Evolutionary conservation across 495 filamentous ascomycete genomes (phyloP).

Genomic region (Cercophora samala): DNA sequence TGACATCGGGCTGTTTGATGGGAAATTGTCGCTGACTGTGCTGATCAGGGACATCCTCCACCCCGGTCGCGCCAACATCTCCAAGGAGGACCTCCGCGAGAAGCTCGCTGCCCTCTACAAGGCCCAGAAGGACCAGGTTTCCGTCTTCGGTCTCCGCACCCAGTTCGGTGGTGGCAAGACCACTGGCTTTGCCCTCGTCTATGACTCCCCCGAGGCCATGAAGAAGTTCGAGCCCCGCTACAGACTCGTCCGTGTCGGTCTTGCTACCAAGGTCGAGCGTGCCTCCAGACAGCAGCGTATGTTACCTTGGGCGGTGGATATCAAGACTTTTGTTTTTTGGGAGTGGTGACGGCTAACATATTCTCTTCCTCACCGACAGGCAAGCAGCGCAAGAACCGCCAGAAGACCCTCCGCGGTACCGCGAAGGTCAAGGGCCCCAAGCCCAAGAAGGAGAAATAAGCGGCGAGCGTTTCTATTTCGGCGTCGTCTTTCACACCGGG

Average conservation of each 20-base stretch:
- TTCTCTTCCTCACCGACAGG: conserved; percentile 55
- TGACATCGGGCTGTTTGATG: conserved; percentile 13
- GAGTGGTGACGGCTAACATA: conserved; percentile 34
- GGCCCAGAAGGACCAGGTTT: conserved; percentile 91
- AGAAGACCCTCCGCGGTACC: conserved; percentile 95
- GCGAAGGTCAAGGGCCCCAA: conserved; percentile 84
- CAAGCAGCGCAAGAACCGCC: conserved; percentile 99
- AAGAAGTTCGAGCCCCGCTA: conserved; percentile 99
- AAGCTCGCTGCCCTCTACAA: conserved; percentile 98
- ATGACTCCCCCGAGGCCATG: conserved; percentile 93
- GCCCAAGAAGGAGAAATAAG: conserved; percentile 70
- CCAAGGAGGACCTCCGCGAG: conserved; percentile 94
- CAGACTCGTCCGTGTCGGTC: conserved; percentile 87
- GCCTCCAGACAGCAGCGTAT: conserved; percentile 96
- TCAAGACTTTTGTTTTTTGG: not conserved
- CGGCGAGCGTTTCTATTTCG: conserved; percentile 30
- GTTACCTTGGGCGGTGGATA: conserved; percentile 39
- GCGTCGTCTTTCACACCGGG: conserved; percentile 30
- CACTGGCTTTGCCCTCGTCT: conserved; percentile 97
- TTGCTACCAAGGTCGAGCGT: conserved; percentile 90
- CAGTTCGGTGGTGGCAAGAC: conserved; percentile 99
- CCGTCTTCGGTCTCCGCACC: conserved; percentile 96
- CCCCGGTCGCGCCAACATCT: conserved; percentile 95
- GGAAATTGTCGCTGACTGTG: conserved; percentile 10
- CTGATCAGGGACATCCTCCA: conserved; percentile 90